A percentile compares a stretch with the other conserved stretches of the same genome.
Evolutionary conservation across 2,329 filamentous ascomycete species (phyloP).

Genomic region (Alternaria brassicicola): DNA sequence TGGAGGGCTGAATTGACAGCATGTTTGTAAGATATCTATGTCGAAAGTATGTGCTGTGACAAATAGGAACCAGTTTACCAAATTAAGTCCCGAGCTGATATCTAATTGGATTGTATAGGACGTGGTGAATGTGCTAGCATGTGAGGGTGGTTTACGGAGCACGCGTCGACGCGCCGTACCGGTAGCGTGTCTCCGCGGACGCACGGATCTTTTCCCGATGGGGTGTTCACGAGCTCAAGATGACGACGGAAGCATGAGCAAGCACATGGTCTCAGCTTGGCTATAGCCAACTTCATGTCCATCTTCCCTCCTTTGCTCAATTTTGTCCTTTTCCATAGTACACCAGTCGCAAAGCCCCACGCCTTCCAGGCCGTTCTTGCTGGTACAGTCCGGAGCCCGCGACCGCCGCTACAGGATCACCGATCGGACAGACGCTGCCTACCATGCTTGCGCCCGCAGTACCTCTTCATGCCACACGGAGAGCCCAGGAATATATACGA

Average conservation of each 20-base stretch:
- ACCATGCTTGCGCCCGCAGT: neutral
- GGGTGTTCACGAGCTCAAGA: constrained; percentile 3
- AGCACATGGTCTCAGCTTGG: neutral
- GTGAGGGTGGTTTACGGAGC: constrained; percentile 2
- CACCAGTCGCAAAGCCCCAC: neutral
- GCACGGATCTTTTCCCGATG: neutral
- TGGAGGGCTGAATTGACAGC: constrained; percentile 52
- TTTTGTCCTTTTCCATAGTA: neutral
- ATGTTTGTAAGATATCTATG: constrained; percentile 35
- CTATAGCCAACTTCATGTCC: neutral
- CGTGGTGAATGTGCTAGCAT: neutral
- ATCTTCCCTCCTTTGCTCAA: neutral
- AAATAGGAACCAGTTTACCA: too few species aligned
- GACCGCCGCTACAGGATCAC: neutral
- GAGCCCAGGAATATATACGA: neutral
- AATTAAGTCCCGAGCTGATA: too few species aligned
- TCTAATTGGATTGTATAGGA: neutral
- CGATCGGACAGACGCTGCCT: neutral
- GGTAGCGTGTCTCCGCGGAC: constrained; percentile 19
- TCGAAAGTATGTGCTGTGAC: neutral
- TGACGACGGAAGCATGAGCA: constrained; percentile 5
- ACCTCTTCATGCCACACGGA: neutral
- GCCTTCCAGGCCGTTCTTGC: neutral
- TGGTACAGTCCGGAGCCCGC: neutral
- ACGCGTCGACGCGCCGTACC: constrained; percentile 27